phyloP scores from a whole-genome alignment of 306 rosid genomes.

The Cucurbita argyrosperma region DNA sequence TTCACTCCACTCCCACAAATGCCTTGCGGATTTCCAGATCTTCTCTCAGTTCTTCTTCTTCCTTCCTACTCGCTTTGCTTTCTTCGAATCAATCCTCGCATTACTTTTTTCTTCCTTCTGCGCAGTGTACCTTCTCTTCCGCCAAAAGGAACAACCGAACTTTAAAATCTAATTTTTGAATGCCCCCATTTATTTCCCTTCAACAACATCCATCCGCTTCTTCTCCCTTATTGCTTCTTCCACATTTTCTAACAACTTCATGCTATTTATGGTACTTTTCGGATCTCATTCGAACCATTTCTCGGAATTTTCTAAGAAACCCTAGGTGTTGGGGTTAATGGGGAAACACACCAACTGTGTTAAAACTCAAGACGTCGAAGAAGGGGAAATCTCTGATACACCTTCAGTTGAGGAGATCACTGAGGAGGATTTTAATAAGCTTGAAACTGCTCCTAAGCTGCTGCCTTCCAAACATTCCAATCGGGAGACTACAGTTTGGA shows the following conservation, averaged over 20 bases:
- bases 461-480: slow-evolving; percentile 14
- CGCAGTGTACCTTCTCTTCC: too few relatives aligned
- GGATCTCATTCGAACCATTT: slow-evolving; percentile 23
- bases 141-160: not conserved
- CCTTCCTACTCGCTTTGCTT: not conserved
- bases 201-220: not conserved
- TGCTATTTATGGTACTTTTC: slow-evolving; percentile 39
- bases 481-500: slow-evolving; percentile 49
- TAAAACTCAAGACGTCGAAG: slow-evolving; percentile 64
- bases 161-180: not conserved
- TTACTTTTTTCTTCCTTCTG: not conserved
- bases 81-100: not conserved
- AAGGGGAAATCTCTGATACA: slow-evolving; percentile 87
- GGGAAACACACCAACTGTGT: slow-evolving; percentile 22
- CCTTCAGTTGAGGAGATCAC: slow-evolving; percentile 88
- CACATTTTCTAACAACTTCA: not conserved
- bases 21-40: slow-evolving; percentile 9
- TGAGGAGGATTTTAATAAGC: slow-evolving; percentile 68
- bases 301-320: slow-evolving; percentile 13
- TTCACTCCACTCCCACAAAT: too few relatives aligned
- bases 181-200: not conserved
- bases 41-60: not conserved
- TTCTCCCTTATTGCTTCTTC: not conserved
- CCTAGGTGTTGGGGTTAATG: slow-evolving; percentile 27
- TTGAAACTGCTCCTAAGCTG: slow-evolving; percentile 21